phyloP scores from a whole-genome alignment of 805 yeast species.

The Metschnikowia reukaufii region DNA sequence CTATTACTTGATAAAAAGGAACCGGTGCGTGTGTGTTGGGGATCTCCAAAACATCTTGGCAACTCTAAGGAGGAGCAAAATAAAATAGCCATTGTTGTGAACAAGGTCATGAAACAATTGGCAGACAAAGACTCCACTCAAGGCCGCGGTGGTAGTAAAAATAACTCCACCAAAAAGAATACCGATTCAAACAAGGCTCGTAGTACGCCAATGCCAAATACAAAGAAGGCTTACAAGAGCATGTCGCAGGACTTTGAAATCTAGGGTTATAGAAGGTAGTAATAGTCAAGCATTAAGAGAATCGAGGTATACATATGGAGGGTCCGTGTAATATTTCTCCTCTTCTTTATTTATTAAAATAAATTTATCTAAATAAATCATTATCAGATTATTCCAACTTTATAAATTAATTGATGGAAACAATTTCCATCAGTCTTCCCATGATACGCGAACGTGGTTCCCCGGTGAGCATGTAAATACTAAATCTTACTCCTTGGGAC shows the following conservation, averaged over 20 bases:
- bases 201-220: conserved; percentile 1
- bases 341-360: too few relatives aligned
- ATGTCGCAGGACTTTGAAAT: conserved; percentile 15
- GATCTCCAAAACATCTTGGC: conserved; percentile 46
- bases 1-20: conserved; percentile 30
- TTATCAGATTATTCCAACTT: too few relatives aligned
- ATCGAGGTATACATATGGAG: too few relatives aligned
- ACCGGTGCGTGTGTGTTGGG: conserved; percentile 59
- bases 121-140: conserved; percentile 40
- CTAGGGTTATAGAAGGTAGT: not conserved
- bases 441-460: too few relatives aligned
- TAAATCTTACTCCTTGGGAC: not conserved
- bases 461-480: too few relatives aligned
- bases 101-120: conserved; percentile 52
- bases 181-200: conserved; percentile 1
- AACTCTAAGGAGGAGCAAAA: conserved; percentile 42
- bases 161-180: not conserved
- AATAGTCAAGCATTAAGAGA: too few relatives aligned
- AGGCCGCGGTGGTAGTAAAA: conserved; percentile 3
- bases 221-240: conserved; percentile 12
- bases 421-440: not conserved
- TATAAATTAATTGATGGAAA: not conserved
- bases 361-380: too few relatives aligned
- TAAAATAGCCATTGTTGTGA: conserved; percentile 51
- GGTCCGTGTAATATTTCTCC: too few relatives aligned